A percentile compares a stretch with the other conserved stretches of the same genome.
phyloP scores from a whole-genome alignment of 306 rosid genomes.

The Cucurbita maxima region DNA sequence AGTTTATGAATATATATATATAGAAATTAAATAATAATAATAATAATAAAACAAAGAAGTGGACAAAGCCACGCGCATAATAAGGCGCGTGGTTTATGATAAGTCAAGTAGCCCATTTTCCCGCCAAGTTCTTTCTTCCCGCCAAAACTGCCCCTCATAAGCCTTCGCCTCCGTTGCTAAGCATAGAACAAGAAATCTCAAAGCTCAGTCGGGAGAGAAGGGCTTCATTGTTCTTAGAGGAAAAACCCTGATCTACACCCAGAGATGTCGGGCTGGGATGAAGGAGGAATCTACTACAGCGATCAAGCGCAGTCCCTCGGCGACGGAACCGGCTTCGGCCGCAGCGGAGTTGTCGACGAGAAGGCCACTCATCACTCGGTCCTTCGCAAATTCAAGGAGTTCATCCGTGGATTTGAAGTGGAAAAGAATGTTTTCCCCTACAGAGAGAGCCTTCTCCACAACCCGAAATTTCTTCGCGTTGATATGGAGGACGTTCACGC shows the following conservation, averaged over 20 bases:
- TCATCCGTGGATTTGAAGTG: slow-evolving; percentile 74
- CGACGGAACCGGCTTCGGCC: slow-evolving; percentile 24
- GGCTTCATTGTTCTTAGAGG: neutral
- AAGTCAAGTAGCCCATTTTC: slow-evolving; percentile 5
- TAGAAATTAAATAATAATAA: too few species aligned
- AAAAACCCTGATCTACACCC: neutral
- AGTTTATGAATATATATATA: too few species aligned
- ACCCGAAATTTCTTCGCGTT: slow-evolving; percentile 43
- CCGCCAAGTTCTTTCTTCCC: slow-evolving; percentile 36
- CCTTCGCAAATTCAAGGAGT: slow-evolving; percentile 78
- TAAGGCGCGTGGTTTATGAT: neutral
- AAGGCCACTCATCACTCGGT: slow-evolving; percentile 47
- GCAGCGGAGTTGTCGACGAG: slow-evolving; percentile 18
- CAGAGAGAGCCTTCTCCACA: slow-evolving; percentile 66
- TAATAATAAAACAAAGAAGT: neutral
- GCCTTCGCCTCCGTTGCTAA: neutral
- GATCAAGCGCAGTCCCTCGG: slow-evolving; percentile 91
- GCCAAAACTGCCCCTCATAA: slow-evolving; percentile 4
- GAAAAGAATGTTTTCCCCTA: slow-evolving; percentile 59
- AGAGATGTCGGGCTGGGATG: slow-evolving; percentile 95
- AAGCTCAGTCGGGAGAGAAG: neutral
- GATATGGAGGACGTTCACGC: slow-evolving; percentile 65
- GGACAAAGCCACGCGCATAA: neutral
- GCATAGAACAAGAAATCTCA: neutral
- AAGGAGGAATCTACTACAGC: slow-evolving; percentile 86